A percentile compares a stretch with the other conserved stretches of the same genome.
Evolutionary conservation across 768 basidiomycete species (phyloP).

Genomic region (Boletus bicolor): DNA sequence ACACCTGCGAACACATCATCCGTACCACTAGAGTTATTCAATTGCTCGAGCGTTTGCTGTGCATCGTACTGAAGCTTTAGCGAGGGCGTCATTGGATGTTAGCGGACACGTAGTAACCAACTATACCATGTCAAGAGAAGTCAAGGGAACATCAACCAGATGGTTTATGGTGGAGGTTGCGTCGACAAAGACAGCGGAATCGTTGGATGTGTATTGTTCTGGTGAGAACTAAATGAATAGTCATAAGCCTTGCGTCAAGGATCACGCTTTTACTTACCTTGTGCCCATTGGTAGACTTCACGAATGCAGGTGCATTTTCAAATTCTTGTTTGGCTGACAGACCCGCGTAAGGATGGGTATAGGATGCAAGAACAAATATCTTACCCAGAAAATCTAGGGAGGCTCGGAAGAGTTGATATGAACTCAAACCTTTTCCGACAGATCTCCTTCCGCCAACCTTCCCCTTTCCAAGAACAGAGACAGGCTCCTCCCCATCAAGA

Average conservation of each 20-base stretch:
- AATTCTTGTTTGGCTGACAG: slow-evolving; percentile 70
- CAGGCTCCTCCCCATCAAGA: slow-evolving; percentile 63
- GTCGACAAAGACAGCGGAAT: slow-evolving; percentile 71
- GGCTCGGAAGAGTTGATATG: slow-evolving; percentile 87
- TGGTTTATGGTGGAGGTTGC: slow-evolving; percentile 74
- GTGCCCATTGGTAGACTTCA: slow-evolving; percentile 54
- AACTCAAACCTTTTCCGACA: slow-evolving; percentile 78
- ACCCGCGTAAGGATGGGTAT: slow-evolving; percentile 9
- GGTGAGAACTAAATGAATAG: slow-evolving; percentile 49
- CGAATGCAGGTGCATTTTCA: slow-evolving; percentile 49
- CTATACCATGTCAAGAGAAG: slow-evolving; percentile 75
- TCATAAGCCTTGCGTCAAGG: background rate
- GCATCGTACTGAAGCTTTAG: slow-evolving; percentile 75
- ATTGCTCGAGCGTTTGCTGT: slow-evolving; percentile 58
- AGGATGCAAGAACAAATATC: slow-evolving; percentile 18
- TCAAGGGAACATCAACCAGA: slow-evolving; percentile 67
- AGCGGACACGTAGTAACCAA: background rate
- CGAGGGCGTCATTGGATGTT: slow-evolving; percentile 1
- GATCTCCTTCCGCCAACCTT: slow-evolving; percentile 45
- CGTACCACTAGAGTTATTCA: slow-evolving; percentile 46
- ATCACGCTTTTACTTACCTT: slow-evolving; percentile 37
- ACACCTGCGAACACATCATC: slow-evolving; percentile 66
- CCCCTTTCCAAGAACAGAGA: slow-evolving; percentile 19
- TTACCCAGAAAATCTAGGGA: slow-evolving; percentile 80
- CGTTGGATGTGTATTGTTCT: slow-evolving; percentile 50